Evolutionary conservation across 306 rosid genomes (phyloP).

Genomic region (Cucumis hystrix): DNA sequence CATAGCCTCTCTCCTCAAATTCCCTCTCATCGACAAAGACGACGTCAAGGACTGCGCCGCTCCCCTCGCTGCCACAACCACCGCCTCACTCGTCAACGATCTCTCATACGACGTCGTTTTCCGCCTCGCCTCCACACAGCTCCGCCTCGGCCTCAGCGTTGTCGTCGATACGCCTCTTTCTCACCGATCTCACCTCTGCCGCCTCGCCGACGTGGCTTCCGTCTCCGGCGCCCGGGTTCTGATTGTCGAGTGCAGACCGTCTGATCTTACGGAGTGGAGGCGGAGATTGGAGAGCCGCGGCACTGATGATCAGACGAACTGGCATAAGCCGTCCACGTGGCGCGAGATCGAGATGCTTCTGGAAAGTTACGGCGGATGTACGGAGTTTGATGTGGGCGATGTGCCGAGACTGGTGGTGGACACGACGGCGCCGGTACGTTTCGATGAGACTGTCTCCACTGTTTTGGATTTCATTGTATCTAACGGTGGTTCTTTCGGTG

Average conservation of each 20-base stretch:
- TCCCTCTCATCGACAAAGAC: slow-evolving; percentile 14
- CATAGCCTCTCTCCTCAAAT: background rate
- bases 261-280: slow-evolving; percentile 5
- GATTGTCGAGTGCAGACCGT: slow-evolving; percentile 10
- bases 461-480: background rate
- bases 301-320: background rate
- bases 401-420: slow-evolving; percentile 13
- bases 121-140: slow-evolving; percentile 12
- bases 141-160: slow-evolving; percentile 16
- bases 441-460: slow-evolving; percentile 1
- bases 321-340: slow-evolving; percentile 13
- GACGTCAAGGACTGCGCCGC: slow-evolving; percentile 13
- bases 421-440: slow-evolving; percentile 7
- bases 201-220: slow-evolving; percentile 5
- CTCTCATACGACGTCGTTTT: slow-evolving; percentile 14
- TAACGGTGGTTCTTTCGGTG: background rate
- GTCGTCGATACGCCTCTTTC: slow-evolving; percentile 13
- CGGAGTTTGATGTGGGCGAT: slow-evolving; percentile 8
- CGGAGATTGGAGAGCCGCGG: slow-evolving; percentile 11
- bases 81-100: slow-evolving; percentile 5
- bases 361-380: slow-evolving; percentile 3
- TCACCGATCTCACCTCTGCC: background rate
- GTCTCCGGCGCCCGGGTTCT: slow-evolving; percentile 3
- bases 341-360: slow-evolving; percentile 9
- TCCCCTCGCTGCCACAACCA: background rate